Percentiles rank a stretch among this genome's conserved stretches.
phyloP scores from a whole-genome alignment of 129 eudicot genomes.

The Apium graveolens region DNA sequence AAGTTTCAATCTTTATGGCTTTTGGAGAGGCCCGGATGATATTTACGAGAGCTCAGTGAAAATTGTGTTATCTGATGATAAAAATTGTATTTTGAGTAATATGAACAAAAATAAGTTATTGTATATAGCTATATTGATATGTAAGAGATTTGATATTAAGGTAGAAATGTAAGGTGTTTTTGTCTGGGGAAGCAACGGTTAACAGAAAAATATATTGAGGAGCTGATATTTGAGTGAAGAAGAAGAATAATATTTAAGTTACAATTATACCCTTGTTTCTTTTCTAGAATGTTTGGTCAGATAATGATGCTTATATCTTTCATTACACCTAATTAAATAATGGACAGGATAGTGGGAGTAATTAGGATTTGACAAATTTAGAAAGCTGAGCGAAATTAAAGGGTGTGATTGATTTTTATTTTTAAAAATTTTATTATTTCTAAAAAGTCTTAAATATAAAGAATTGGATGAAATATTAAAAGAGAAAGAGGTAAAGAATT shows the following conservation, averaged over 20 bases:
- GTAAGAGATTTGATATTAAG: not conserved
- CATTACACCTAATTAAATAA: too few species aligned
- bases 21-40: not conserved
- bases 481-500: too few species aligned
- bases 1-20: not conserved
- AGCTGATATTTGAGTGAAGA: slow-evolving; percentile 44
- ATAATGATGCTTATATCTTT: not conserved
- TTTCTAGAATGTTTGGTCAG: slow-evolving; percentile 10
- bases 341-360: too few species aligned
- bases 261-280: slow-evolving; percentile 29
- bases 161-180: not conserved
- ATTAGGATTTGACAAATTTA: too few species aligned
- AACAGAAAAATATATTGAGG: slow-evolving; percentile 40
- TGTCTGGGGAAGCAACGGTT: slow-evolving; percentile 42
- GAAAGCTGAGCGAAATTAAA: too few species aligned
- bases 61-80: not conserved
- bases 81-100: not conserved
- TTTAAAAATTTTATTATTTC: too few species aligned
- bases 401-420: too few species aligned
- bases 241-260: slow-evolving; percentile 12
- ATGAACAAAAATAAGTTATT: not conserved
- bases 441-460: too few species aligned
- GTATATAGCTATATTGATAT: not conserved
- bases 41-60: not conserved
- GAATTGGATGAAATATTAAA: too few species aligned